phyloP scores from a whole-genome alignment of 2,329 filamentous ascomycete genomes.

The Beauveria varroae region DNA sequence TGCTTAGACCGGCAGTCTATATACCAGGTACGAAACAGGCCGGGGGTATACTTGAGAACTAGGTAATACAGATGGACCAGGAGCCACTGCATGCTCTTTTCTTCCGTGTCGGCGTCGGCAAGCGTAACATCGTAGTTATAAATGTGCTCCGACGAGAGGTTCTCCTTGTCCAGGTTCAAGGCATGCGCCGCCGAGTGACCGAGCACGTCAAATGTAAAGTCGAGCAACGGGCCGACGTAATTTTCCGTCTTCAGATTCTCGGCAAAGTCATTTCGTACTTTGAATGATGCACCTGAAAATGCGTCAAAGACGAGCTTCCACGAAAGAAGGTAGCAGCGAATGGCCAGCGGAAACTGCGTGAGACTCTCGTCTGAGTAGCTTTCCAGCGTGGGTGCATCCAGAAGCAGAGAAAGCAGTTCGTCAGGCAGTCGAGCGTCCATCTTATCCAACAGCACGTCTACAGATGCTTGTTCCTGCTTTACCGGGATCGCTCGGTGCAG shows the following conservation, averaged over 20 bases:
- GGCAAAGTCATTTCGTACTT: constrained; percentile 74
- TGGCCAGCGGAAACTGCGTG: constrained; percentile 57
- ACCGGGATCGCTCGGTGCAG: constrained; percentile 73
- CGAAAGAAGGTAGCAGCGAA: constrained; percentile 76
- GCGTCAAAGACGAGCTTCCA: constrained; percentile 90
- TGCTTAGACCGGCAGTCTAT: constrained; percentile 73
- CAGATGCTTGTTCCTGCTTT: constrained; percentile 71
- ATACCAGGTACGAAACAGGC: constrained; percentile 78
- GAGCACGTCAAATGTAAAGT: constrained; percentile 78
- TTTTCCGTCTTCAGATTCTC: constrained; percentile 69
- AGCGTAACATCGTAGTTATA: constrained; percentile 43
- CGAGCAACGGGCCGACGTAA: constrained; percentile 60
- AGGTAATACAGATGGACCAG: constrained; percentile 82
- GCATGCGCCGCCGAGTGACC: constrained; percentile 69
- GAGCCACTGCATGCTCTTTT: constrained; percentile 74
- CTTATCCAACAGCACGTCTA: constrained; percentile 69
- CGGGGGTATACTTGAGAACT: constrained; percentile 67
- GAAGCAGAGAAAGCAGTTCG: constrained; percentile 74
- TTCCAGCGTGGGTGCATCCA: constrained; percentile 69
- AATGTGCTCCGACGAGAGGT: constrained; percentile 51
- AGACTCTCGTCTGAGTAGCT: constrained; percentile 58
- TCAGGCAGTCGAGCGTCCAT: constrained; percentile 67
- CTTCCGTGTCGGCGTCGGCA: constrained; percentile 51
- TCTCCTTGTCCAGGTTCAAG: constrained; percentile 63
- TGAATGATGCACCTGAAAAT: constrained; percentile 69